phyloP scores from a whole-genome alignment of 140 eudicot genomes.

The Bidens hawaiensis region DNA sequence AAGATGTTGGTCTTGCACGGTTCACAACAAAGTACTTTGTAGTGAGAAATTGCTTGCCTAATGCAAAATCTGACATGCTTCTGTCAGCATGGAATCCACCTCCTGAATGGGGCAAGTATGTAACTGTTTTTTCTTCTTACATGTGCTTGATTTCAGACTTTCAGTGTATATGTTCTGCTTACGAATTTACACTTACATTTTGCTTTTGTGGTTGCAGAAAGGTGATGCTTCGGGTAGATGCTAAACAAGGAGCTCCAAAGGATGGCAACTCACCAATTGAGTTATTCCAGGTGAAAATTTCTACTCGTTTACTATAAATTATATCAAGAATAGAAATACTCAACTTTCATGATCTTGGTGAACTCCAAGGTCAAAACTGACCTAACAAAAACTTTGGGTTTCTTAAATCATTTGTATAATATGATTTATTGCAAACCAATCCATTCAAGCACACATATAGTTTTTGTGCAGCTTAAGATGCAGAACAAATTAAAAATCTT shows the following conservation, averaged over 20 bases:
- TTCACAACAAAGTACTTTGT: conserved; percentile 91
- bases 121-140: conserved; percentile 12
- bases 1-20: conserved; percentile 90
- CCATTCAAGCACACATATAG: neutral
- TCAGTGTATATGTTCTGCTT: neutral
- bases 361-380: conserved; percentile 5
- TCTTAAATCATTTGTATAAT: neutral
- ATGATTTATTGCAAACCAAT: neutral
- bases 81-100: conserved; percentile 98
- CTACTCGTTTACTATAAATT: neutral
- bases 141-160: neutral
- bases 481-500: too few species aligned
- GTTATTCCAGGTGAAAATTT: conserved; percentile 62
- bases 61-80: conserved; percentile 93
- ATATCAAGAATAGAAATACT: neutral
- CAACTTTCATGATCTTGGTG: conserved; percentile 8
- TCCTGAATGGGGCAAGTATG: conserved; percentile 99
- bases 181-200: neutral
- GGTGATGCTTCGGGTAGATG: conserved; percentile 97
- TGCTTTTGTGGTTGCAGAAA: conserved; percentile 55
- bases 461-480: neutral
- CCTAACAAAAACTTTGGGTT: neutral
- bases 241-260: conserved; percentile 97
- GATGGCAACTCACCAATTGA: conserved; percentile 95
- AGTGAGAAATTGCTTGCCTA: conserved; percentile 88